Evolutionary conservation across 257 asterid genomes (phyloP).

Genomic region (Lantana camara): DNA sequence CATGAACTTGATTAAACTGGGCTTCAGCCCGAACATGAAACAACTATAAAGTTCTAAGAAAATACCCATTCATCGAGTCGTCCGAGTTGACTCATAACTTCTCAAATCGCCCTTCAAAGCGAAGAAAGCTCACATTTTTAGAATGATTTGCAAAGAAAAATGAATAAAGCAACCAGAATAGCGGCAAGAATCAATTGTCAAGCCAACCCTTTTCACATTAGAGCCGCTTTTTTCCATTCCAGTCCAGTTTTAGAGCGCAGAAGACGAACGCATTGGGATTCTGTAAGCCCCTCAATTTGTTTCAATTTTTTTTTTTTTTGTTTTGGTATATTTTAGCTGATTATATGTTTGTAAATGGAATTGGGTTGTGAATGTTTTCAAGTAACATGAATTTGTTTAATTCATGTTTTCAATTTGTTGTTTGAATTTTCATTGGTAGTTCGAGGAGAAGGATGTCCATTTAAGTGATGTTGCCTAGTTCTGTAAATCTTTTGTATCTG

Average conservation of each 20-base stretch:
- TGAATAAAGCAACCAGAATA: slow-evolving; percentile 56
- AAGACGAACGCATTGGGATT: slow-evolving; percentile 63
- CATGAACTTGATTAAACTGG: no score
- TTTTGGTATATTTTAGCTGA: background rate
- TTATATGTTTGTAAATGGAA: background rate
- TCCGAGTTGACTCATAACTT: slow-evolving; percentile 31
- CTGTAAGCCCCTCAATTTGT: slow-evolving; percentile 41
- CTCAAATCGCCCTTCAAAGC: slow-evolving; percentile 25
- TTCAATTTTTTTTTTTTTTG: no score
- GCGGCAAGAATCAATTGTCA: slow-evolving; percentile 51
- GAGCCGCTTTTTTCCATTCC: slow-evolving; percentile 60
- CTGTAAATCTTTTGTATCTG: background rate
- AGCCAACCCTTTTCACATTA: slow-evolving; percentile 49
- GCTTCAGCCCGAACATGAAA: no score
- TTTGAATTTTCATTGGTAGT: background rate
- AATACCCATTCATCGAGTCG: slow-evolving; percentile 13
- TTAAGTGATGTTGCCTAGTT: background rate
- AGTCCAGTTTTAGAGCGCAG: slow-evolving; percentile 72
- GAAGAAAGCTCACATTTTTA: background rate
- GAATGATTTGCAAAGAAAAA: slow-evolving; percentile 43
- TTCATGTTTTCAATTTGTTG: background rate
- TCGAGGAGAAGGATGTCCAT: background rate
- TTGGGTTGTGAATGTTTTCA: background rate
- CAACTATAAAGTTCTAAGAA: no score
- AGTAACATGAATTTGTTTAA: slow-evolving; percentile 1